These are phyloP conservation scores for Amylostereum areolatum DNA, from an alignment of 1,284 basidiomycete species.

Conservation along the genomic window DNA sequence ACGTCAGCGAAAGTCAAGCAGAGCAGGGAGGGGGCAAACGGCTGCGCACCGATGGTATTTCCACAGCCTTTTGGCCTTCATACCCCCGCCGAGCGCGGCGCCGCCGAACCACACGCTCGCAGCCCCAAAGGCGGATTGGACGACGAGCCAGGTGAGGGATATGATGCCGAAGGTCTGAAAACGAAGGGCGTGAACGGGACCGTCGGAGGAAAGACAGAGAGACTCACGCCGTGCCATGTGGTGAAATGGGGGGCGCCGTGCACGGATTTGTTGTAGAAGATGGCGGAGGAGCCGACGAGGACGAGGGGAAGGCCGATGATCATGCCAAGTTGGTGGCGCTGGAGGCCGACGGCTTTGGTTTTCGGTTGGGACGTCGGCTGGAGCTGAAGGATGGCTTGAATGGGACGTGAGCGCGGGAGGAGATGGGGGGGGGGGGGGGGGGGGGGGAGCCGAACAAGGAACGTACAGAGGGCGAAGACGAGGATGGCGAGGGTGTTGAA, in stretches of 20 bases:
- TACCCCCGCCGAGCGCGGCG: constrained; percentile 55
- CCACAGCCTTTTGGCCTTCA: constrained; percentile 64
- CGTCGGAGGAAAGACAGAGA: neutral
- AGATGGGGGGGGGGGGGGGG: constrained; percentile 1
- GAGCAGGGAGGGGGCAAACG: neutral
- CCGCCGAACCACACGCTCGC: constrained; percentile 68
- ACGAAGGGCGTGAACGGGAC: constrained; percentile 6
- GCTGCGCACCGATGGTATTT: constrained; percentile 62
- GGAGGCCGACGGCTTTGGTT: constrained; percentile 59
- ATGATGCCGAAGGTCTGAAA: constrained; percentile 50
- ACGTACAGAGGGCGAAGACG: constrained; percentile 54
- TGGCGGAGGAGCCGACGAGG: constrained; percentile 44
- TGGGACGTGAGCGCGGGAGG: constrained; percentile 2
- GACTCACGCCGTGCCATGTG: constrained; percentile 63
- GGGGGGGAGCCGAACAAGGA: neutral
- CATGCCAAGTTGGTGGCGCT: constrained; percentile 57
- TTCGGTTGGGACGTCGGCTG: constrained; percentile 65
- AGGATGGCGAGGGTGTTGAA: constrained; percentile 51
- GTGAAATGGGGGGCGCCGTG: constrained; percentile 46
- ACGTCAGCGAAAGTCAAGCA: neutral
- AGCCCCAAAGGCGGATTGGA: constrained; percentile 52
- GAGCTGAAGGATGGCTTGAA: constrained; percentile 64
- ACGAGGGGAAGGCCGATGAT: constrained; percentile 50
- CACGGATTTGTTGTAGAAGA: constrained; percentile 49
- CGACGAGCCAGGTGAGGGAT: constrained; percentile 45